Evolutionary conservation across 148 eudicot genomes (phyloP).

Genomic region (Polygonum maritimum): DNA sequence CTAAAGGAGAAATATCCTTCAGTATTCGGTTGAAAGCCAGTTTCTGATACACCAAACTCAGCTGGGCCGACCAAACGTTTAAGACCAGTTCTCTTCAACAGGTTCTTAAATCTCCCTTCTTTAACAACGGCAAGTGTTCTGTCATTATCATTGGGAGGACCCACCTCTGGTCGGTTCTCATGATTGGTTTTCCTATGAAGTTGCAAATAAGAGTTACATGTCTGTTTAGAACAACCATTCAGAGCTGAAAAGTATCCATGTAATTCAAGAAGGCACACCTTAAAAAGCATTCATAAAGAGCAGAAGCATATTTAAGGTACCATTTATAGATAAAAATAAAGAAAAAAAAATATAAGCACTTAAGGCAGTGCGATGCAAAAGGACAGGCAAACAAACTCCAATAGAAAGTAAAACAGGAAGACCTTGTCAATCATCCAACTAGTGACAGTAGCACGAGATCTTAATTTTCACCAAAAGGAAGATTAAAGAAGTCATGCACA

Average conservation of each 20-base stretch:
- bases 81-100: constrained; percentile 55
- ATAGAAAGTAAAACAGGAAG: not conserved
- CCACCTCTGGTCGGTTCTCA: constrained; percentile 31
- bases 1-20: constrained; percentile 26
- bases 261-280: not conserved
- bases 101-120: constrained; percentile 62
- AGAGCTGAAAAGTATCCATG: not conserved
- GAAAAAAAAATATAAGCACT: not conserved
- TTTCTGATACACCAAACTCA: constrained; percentile 28
- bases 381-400: not conserved
- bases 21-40: constrained; percentile 27
- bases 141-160: constrained; percentile 27
- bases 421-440: not conserved
- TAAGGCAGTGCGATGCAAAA: not conserved
- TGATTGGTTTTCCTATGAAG: constrained; percentile 37
- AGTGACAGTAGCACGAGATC: not conserved
- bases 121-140: constrained; percentile 29
- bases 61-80: constrained; percentile 48
- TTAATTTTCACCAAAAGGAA: not conserved
- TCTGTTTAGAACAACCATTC: not conserved
- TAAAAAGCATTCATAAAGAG: not conserved
- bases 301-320: not conserved
- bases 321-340: not conserved
- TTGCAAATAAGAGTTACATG: not conserved
- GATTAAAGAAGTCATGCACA: not conserved